Percentiles rank a stretch among this genome's conserved stretches.
Evolutionary conservation across 2,329 filamentous ascomycete species (phyloP).

Genomic region (Penicillium sp.): DNA sequence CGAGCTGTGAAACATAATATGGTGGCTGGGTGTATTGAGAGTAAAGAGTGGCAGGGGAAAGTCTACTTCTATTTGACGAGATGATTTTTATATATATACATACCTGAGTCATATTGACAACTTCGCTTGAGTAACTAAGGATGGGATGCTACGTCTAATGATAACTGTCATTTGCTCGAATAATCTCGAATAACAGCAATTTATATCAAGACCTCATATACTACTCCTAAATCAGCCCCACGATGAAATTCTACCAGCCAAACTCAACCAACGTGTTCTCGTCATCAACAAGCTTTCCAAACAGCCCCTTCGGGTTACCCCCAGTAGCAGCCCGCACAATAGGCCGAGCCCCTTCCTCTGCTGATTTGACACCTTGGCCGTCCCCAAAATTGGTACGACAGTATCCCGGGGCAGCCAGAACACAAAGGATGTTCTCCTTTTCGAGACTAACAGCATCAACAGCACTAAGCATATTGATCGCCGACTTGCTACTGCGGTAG

Average conservation of each 20-base stretch:
- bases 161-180: neutral
- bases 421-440: neutral
- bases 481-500: constrained; percentile 5
- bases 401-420: neutral
- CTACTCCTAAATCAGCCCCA: neutral
- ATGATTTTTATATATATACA: neutral
- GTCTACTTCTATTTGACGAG: constrained; percentile 17
- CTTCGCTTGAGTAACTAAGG: neutral
- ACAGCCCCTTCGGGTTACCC: neutral
- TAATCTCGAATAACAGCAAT: neutral
- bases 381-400: neutral
- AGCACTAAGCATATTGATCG: constrained; percentile 8
- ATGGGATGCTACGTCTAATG: neutral
- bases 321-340: neutral
- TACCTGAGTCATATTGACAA: neutral
- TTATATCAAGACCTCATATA: neutral
- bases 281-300: neutral
- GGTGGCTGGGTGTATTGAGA: constrained; percentile 15
- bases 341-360: neutral
- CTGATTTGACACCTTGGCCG: neutral
- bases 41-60: constrained; percentile 12
- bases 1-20: constrained; percentile 13
- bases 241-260: neutral
- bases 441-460: neutral
- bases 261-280: neutral